Conservation (phyloP, 192 early-diverging fungal species). For the Coemansia sp. region DNA sequence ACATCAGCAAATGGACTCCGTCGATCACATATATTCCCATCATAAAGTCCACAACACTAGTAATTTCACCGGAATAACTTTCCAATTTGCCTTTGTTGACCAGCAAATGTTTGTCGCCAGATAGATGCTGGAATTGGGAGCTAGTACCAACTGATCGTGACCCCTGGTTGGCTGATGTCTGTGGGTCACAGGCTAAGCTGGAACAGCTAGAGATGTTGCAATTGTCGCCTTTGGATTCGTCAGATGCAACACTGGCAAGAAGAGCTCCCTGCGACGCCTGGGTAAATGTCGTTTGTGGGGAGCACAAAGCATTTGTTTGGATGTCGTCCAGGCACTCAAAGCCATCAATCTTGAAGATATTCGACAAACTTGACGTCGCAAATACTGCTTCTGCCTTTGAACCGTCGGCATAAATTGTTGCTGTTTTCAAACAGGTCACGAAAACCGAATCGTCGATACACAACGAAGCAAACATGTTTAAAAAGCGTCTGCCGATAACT, state of each 20-base stretch:
- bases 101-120: slow-evolving; percentile 17
- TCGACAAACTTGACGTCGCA: slow-evolving; percentile 10
- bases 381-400: slow-evolving; percentile 1
- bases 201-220: neutral
- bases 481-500: slow-evolving; percentile 16
- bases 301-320: slow-evolving; percentile 4
- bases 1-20: slow-evolving; percentile 28
- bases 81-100: slow-evolving; percentile 24
- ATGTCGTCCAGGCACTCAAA: slow-evolving; percentile 27
- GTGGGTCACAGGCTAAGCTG: neutral
- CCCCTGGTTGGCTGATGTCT: neutral
- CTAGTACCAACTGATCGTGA: neutral
- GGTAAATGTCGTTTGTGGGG: slow-evolving; percentile 19
- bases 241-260: slow-evolving; percentile 1
- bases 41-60: slow-evolving; percentile 26
- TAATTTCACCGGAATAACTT: slow-evolving; percentile 42
- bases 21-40: slow-evolving; percentile 46
- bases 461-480: slow-evolving; percentile 20
- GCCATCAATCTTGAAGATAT: slow-evolving; percentile 21
- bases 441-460: slow-evolving; percentile 30
- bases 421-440: slow-evolving; percentile 13
- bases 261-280: slow-evolving; percentile 32
- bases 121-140: neutral
- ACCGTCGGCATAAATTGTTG: neutral
- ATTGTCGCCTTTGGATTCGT: neutral